A percentile compares a stretch with the other conserved stretches of the same genome.
These are phyloP conservation scores for Coemansia sp. DNA, from an alignment of 192 early-diverging fungal genomes.

Conservation along the genomic window DNA sequence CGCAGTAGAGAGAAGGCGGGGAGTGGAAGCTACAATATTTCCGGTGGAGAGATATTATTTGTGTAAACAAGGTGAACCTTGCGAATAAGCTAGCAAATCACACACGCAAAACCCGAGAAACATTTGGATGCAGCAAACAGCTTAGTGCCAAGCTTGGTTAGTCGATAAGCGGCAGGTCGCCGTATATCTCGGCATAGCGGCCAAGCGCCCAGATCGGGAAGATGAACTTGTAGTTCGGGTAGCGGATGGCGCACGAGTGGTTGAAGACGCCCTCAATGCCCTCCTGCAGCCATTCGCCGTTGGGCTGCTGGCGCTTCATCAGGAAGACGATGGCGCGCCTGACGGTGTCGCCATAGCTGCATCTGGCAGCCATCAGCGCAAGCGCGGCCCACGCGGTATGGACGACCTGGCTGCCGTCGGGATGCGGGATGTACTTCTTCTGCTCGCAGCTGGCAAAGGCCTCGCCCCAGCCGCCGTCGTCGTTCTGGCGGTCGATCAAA, in stretches of 20 bases:
- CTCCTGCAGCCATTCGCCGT: constrained; percentile 97
- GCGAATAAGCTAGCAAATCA: too few relatives aligned
- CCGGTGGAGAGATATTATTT: too few relatives aligned
- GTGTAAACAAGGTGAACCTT: too few relatives aligned
- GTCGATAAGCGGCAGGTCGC: constrained; percentile 56
- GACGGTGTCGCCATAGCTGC: constrained; percentile 71
- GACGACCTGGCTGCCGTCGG: constrained; percentile 82
- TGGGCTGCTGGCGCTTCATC: constrained; percentile 82
- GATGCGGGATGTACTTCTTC: constrained; percentile 47
- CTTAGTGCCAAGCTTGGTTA: too few relatives aligned
- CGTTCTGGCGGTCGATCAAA: constrained; percentile 81
- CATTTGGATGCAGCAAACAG: neutral
- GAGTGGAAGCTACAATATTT: too few relatives aligned
- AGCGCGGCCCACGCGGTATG: constrained; percentile 89
- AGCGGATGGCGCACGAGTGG: constrained; percentile 82
- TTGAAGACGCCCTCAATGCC: constrained; percentile 98
- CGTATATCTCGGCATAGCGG: constrained; percentile 75
- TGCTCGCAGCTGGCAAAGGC: constrained; percentile 70
- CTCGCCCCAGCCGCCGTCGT: constrained; percentile 98
- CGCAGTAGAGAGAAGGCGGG: too few relatives aligned
- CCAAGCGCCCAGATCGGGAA: constrained; percentile 94
- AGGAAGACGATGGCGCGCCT: constrained; percentile 68
- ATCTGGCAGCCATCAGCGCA: constrained; percentile 88
- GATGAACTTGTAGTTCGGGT: constrained; percentile 93
- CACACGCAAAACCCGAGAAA: too few relatives aligned